Base-by-base conservation (phyloP, 176 grass and related monocot genomes). In the Lolium rigidum region DNA sequence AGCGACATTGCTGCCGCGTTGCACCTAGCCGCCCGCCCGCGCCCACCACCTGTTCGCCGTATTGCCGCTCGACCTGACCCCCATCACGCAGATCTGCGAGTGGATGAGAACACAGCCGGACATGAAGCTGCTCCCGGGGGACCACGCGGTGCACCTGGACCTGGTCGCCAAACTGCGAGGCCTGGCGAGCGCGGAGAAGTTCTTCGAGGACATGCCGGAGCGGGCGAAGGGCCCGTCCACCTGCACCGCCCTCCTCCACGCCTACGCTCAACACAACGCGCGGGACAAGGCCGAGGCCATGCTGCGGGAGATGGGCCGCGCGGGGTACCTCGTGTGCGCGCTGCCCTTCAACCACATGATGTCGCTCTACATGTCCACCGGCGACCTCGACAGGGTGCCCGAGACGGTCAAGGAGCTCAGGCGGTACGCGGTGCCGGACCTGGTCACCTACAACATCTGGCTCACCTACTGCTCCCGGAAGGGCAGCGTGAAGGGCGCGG, bases 321-420 rank as follows among this genome's bases (percentile, higher is more conserved):
- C 84, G 0, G 95, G 86, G 55, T 92, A 92, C 59, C 77, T 98
- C 73, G 95, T 58, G 43, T 90, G 87, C 58, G 73, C 90, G 2
- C 80, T 94, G 31, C 91, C 95, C 0, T 98, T 93, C 83, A 95
- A 98, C 76, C 91, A 95, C 90, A 98, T 98, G 93, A 83, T 98
- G 87, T 88, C 87, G 26, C 18, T 95, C 50, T 98, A 98, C 83
- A 86, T 98, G 88, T 87, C 81, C 1, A 61, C 48, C 3, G 91
- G 87, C 22, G 77, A 93, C 69, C 86, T 93, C 0, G 56, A 90
- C 82, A 86, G 88, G 85, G 85, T 98, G 50, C 89, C 88, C 1
- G 86, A 87, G 78, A 80, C 93, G 85, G 52, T 93, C 48, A 91
- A 79, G 85, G 82, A 92, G 59, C 83, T 93, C 28, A 95, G 92